Evolutionary conservation across 1,139 yeast genomes (phyloP).

Genomic region (Candida smagusa): DNA sequence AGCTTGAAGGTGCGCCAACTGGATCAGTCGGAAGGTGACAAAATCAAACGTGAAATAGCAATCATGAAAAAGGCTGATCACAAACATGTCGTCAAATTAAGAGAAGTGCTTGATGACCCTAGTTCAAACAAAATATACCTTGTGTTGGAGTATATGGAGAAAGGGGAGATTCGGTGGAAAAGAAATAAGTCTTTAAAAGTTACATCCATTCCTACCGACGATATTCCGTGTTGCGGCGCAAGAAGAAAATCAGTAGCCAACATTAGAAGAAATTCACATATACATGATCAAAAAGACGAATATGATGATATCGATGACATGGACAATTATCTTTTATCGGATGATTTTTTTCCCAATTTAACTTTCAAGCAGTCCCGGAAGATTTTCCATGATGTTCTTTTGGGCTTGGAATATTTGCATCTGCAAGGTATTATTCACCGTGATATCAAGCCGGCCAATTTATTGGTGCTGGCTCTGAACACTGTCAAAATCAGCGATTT

Average conservation of each 20-base stretch:
- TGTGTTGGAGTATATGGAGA: conserved; percentile 86
- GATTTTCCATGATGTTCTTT: conserved; percentile 78
- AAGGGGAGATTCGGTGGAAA: conserved; percentile 93
- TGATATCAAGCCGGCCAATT: conserved; percentile 95
- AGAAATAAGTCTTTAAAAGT: conserved; percentile 15
- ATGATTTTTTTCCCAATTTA: conserved; percentile 54
- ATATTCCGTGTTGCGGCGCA: conserved; percentile 40
- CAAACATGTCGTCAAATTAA: conserved; percentile 81
- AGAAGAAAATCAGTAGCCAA: conserved; percentile 2
- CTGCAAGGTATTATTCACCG: conserved; percentile 93
- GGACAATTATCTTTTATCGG: conserved; percentile 39
- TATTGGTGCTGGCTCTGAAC: conserved; percentile 68
- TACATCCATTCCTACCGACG: conserved; percentile 8
- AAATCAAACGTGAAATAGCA: conserved; percentile 87
- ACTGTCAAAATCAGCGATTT: conserved; percentile 92
- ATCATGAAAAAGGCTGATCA: conserved; percentile 93
- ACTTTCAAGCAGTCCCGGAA: conserved; percentile 64
- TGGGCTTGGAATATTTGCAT: conserved; percentile 91
- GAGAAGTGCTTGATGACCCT: conserved; percentile 88
- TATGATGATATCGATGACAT: conserved; percentile 9
- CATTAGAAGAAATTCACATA: background rate
- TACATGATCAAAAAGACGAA: conserved; percentile 1
- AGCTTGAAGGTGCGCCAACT: conserved; percentile 46
- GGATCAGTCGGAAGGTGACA: conserved; percentile 49
- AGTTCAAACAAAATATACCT: conserved; percentile 82